Evolutionary conservation across 2,329 filamentous ascomycete species (phyloP).

Genomic region (Emmonsiellopsis sp.): DNA sequence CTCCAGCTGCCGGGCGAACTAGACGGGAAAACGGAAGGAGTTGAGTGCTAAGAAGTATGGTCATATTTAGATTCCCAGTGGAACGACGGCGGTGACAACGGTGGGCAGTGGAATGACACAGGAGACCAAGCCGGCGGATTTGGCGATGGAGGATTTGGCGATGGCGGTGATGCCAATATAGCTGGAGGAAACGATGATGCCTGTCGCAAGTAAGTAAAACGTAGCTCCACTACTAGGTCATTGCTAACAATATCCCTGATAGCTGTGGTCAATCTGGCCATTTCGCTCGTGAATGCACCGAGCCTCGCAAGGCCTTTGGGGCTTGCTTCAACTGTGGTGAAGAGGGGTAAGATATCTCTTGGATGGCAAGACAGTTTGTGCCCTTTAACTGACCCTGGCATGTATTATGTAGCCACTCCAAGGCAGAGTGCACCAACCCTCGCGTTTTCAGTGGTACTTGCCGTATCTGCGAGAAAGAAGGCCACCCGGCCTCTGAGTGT

Average conservation of each 20-base stretch:
- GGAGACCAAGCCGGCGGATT: neutral
- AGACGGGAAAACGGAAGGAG: neutral
- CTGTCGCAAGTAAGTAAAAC: constrained; percentile 28
- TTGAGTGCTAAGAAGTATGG: neutral
- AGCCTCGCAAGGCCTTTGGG: constrained; percentile 27
- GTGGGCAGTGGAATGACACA: neutral
- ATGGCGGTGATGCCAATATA: constrained; percentile 2
- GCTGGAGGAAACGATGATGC: constrained; percentile 14
- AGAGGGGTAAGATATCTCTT: constrained; percentile 25
- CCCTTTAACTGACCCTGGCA: neutral
- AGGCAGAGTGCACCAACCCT: constrained; percentile 37
- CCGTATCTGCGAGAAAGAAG: constrained; percentile 36
- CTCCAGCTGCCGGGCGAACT: neutral
- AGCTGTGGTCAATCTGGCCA: constrained; percentile 27
- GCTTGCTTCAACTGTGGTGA: constrained; percentile 39
- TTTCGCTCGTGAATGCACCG: constrained; percentile 35
- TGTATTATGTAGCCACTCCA: constrained; percentile 26
- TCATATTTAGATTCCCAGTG: constrained; percentile 1
- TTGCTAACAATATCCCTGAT: constrained; percentile 7
- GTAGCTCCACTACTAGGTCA: neutral
- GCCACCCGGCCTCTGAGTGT: constrained; percentile 36
- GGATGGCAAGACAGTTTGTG: neutral
- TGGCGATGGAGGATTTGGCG: neutral
- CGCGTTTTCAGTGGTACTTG: constrained; percentile 39
- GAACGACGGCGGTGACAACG: constrained; percentile 6